A percentile compares a stretch with the other conserved stretches of the same genome.
phyloP scores from a whole-genome alignment of 2,329 filamentous ascomycete genomes.

The Furcasterigmium furcatum region DNA sequence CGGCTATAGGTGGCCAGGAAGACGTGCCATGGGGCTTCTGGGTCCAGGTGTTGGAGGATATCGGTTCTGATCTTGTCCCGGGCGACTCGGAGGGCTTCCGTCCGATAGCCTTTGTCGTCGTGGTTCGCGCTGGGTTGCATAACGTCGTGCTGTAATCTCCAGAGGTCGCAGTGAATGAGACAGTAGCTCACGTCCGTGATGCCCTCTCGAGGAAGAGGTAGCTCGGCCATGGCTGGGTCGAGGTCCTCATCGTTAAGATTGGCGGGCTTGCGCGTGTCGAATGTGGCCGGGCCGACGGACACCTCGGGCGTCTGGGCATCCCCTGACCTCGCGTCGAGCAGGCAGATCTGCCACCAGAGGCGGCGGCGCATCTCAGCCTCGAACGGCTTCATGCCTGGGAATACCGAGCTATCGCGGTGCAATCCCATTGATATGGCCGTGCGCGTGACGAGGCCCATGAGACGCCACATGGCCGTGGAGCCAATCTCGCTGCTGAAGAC shows the following conservation, averaged over 20 bases:
- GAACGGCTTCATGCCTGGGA: conserved; percentile 50
- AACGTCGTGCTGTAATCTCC: conserved; percentile 2
- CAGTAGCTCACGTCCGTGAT: conserved; percentile 33
- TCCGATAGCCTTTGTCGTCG: too few species aligned
- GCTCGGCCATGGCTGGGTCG: conserved; percentile 22
- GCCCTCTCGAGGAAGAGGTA: conserved; percentile 17
- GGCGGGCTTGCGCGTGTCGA: conserved; percentile 52
- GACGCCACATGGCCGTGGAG: conserved; percentile 46
- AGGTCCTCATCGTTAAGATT: conserved; percentile 49
- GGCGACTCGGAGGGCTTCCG: too few species aligned
- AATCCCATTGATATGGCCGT: conserved; percentile 59
- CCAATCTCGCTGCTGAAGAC: conserved; percentile 44
- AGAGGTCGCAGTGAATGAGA: conserved; percentile 29
- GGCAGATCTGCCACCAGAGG: conserved; percentile 58
- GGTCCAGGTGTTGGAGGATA: background rate
- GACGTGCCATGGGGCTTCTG: too few species aligned
- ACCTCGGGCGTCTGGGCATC: conserved; percentile 63
- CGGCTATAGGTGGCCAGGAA: too few species aligned
- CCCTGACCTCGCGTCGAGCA: conserved; percentile 56
- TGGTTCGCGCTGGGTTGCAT: too few species aligned
- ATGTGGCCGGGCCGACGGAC: conserved; percentile 53
- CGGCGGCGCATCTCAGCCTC: conserved; percentile 58
- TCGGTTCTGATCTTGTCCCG: background rate
- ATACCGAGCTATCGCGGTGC: conserved; percentile 53
- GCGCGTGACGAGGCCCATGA: conserved; percentile 54